These are phyloP conservation scores for Ramularia collo-cygni DNA, from an alignment of 2,329 filamentous ascomycete genomes.

Conservation along the genomic window DNA sequence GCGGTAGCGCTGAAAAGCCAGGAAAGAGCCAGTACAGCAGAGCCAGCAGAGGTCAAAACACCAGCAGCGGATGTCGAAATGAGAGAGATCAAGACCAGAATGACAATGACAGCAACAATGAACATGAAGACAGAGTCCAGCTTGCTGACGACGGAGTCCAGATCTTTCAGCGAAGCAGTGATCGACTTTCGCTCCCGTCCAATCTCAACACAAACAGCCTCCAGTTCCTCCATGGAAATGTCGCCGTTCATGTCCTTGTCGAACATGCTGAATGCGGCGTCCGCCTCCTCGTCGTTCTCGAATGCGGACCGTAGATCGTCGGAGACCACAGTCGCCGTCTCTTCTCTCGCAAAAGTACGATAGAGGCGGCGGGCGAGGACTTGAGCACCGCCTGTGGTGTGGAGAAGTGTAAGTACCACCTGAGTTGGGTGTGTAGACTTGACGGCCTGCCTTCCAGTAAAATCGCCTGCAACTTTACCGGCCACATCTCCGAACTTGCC, in stretches of 20 bases:
- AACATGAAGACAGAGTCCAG: slow-evolving; percentile 85
- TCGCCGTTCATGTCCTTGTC: slow-evolving; percentile 96
- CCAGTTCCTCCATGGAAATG: slow-evolving; percentile 90
- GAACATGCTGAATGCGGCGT: slow-evolving; percentile 84
- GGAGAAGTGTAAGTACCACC: slow-evolving; percentile 71
- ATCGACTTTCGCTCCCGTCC: slow-evolving; percentile 93
- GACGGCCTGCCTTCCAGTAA: slow-evolving; percentile 66
- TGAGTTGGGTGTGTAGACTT: slow-evolving; percentile 73
- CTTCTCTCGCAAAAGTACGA: slow-evolving; percentile 71
- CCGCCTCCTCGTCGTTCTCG: slow-evolving; percentile 74
- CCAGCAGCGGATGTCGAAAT: slow-evolving; percentile 86
- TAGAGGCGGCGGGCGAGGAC: slow-evolving; percentile 82
- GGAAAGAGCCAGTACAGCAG: slow-evolving; percentile 76
- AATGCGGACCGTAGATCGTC: slow-evolving; percentile 78
- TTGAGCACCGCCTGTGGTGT: slow-evolving; percentile 66
- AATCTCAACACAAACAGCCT: slow-evolving; percentile 88
- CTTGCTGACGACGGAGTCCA: slow-evolving; percentile 88
- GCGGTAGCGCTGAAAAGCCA: slow-evolving; percentile 92
- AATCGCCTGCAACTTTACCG: slow-evolving; percentile 80
- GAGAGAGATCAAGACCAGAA: slow-evolving; percentile 82
- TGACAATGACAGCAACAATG: slow-evolving; percentile 70
- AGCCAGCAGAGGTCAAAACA: slow-evolving; percentile 83
- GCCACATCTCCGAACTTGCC: slow-evolving; percentile 80
- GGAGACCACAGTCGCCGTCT: slow-evolving; percentile 65
- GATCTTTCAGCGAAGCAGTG: slow-evolving; percentile 85